Evolutionary conservation across 768 basidiomycete species (phyloP).

Genomic region (Russula ochroleuca): DNA sequence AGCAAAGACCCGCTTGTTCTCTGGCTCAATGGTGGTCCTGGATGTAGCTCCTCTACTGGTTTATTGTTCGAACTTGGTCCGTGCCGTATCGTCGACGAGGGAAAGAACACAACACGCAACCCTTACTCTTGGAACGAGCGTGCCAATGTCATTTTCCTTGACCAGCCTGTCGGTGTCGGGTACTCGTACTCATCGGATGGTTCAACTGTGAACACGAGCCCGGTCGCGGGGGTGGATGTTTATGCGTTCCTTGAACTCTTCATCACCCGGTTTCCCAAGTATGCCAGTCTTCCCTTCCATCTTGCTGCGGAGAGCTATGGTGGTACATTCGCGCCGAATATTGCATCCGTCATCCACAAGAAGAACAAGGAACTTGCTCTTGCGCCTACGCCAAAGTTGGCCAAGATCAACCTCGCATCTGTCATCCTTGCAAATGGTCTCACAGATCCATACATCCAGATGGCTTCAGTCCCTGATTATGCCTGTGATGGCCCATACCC

Average conservation of each 20-base stretch:
- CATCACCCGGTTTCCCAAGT: slow-evolving; percentile 70
- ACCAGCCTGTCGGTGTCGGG: slow-evolving; percentile 84
- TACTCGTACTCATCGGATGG: slow-evolving; percentile 81
- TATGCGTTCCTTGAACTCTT: slow-evolving; percentile 81
- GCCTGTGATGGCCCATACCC: slow-evolving; percentile 80
- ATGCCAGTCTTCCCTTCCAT: slow-evolving; percentile 66
- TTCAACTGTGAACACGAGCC: slow-evolving; percentile 70
- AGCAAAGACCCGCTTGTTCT: slow-evolving; percentile 75
- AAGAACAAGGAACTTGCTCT: slow-evolving; percentile 60
- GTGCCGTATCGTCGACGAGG: slow-evolving; percentile 30
- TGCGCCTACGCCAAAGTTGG: slow-evolving; percentile 45
- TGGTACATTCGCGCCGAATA: slow-evolving; percentile 74
- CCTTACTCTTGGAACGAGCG: slow-evolving; percentile 80
- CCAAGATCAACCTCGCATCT: slow-evolving; percentile 75
- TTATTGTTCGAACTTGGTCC: slow-evolving; percentile 28
- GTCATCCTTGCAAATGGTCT: slow-evolving; percentile 85
- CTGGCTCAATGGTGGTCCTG: slow-evolving; percentile 81
- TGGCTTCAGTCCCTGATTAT: slow-evolving; percentile 76
- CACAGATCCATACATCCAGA: slow-evolving; percentile 79
- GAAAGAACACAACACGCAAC: slow-evolving; percentile 66
- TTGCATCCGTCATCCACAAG: slow-evolving; percentile 76
- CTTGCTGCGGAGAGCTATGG: slow-evolving; percentile 77
- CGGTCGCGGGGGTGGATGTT: slow-evolving; percentile 86
- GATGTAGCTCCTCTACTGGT: slow-evolving; percentile 34
- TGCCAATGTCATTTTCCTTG: slow-evolving; percentile 73